Evolutionary conservation across 306 rosid genomes (phyloP).

Genomic region (Begonia peltatifolia): DNA sequence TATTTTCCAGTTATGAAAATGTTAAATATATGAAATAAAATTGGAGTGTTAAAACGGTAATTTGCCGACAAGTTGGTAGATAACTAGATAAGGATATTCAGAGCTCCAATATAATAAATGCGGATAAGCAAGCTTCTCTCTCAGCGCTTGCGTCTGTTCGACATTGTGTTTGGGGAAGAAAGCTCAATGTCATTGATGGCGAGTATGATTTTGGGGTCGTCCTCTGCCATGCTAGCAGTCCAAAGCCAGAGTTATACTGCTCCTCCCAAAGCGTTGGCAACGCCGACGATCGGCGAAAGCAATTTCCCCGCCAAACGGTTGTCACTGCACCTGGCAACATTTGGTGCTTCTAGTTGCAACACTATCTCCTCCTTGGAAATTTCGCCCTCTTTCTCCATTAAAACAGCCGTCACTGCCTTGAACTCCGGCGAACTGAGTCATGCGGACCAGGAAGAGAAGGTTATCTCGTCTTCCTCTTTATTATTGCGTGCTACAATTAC

Average conservation of each 20-base stretch:
- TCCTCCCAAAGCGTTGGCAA: conserved; percentile 3
- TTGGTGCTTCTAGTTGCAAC: conserved; percentile 10
- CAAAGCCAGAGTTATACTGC: neutral
- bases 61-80: neutral
- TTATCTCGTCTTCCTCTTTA: conserved; percentile 8
- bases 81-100: conserved; percentile 18
- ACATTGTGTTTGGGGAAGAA: neutral
- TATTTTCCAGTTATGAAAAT: no score
- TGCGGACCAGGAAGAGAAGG: conserved; percentile 46
- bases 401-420: conserved; percentile 51
- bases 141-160: conserved; percentile 1
- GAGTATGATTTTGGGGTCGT: conserved; percentile 17
- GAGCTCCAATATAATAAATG: neutral
- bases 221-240: conserved; percentile 10
- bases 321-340: conserved; percentile 12
- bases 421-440: conserved; percentile 58
- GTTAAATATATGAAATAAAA: no score
- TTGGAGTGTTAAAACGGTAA: no score
- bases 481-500: neutral
- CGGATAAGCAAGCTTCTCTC: conserved; percentile 4
- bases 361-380: conserved; percentile 12
- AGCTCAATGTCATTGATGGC: conserved; percentile 8
- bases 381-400: conserved; percentile 21
- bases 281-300: conserved; percentile 8
- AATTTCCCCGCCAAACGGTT: conserved; percentile 3